phyloP scores from a whole-genome alignment of 352 stramenopile species.

The Pythium brassicae region DNA sequence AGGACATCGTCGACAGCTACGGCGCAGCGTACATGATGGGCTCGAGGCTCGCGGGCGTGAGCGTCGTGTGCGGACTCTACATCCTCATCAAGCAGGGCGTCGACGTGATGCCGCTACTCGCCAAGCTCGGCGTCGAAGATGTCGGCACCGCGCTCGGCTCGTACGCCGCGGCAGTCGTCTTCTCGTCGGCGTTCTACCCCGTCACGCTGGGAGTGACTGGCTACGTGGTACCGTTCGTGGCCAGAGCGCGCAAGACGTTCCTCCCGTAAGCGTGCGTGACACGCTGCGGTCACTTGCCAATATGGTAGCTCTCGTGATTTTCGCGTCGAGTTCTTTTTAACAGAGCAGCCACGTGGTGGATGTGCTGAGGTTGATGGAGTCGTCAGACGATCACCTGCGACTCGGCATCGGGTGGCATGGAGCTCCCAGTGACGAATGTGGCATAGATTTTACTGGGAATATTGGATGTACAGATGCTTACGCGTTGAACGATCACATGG shows the following conservation, averaged over 20 bases:
- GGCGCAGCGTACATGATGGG: conserved; percentile 88
- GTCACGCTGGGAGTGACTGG: conserved; percentile 72
- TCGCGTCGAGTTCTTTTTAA: neutral
- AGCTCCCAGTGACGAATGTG: too few species aligned
- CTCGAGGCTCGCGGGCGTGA: conserved; percentile 71
- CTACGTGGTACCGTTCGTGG: conserved; percentile 69
- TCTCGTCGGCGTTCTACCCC: conserved; percentile 75
- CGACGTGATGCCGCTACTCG: conserved; percentile 74
- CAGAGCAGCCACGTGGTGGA: too few species aligned
- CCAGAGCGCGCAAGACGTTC: conserved; percentile 48
- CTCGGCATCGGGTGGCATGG: too few species aligned
- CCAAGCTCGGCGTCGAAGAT: conserved; percentile 64
- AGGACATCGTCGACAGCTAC: conserved; percentile 81
- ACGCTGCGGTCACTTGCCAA: neutral
- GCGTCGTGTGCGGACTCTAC: conserved; percentile 72
- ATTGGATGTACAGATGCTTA: too few species aligned
- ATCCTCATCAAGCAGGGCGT: conserved; percentile 77
- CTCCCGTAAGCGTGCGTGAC: conserved; percentile 22
- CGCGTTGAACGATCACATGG: too few species aligned
- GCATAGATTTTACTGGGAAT: too few species aligned
- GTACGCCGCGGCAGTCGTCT: conserved; percentile 77
- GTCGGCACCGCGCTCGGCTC: conserved; percentile 64
- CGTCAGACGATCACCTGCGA: too few species aligned
- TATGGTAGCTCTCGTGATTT: neutral
- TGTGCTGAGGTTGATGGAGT: too few species aligned